Evolutionary conservation across 2,329 filamentous ascomycete species (phyloP), one percentile per base, ranked within the genome.

Genomic region (Anisogramma anomala): DNA sequence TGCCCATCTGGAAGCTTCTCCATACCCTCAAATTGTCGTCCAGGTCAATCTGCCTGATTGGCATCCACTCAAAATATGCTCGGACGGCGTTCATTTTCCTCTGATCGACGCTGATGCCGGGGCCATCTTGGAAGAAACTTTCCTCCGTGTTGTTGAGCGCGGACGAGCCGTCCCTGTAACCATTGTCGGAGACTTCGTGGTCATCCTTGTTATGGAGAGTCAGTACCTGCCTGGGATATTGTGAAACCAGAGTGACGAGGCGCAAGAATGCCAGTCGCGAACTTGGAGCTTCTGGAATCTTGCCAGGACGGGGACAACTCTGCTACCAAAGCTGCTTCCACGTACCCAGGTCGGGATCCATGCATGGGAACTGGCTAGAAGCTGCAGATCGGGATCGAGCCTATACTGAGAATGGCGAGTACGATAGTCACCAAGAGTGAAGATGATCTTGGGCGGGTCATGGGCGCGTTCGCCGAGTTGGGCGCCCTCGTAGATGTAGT

Each of bases 21-120:
- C 79, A 83, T 52, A 84, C 72, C 9, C 79, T 71, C 10, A 84
- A 65, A 42, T 77, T 78, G 55, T 83, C 78, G 48, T 82, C 79
- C 62, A 82, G 72, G 41, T 79, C 76, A 3, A 78, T 68, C 55
- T 46, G 63, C 48, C 71, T 64, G 48, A 74, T 70, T 2, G 71
- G 71, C 68, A 72, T 70, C 72, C 74, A 79, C 54, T 82, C 77
- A 45, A 81, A 82, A 52, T 81, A 81, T 0, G 79, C 77, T 27
- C 80, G 67, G 2, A 84, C 79, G 1, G 79, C 80, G 41, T 84
- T 82, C 66, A 82, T 76, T 62, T 84, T 84, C 49, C 79, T 69
- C 54, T 81, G 74, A 49, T 84, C 79, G n/a, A 83, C 74, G 27
- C 69, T 73, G 14, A 84, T 67, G 13, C 66, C 64, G 3, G 37